Base-by-base conservation (phyloP, 148 eudicot genomes). In the Silene latifolia region DNA sequence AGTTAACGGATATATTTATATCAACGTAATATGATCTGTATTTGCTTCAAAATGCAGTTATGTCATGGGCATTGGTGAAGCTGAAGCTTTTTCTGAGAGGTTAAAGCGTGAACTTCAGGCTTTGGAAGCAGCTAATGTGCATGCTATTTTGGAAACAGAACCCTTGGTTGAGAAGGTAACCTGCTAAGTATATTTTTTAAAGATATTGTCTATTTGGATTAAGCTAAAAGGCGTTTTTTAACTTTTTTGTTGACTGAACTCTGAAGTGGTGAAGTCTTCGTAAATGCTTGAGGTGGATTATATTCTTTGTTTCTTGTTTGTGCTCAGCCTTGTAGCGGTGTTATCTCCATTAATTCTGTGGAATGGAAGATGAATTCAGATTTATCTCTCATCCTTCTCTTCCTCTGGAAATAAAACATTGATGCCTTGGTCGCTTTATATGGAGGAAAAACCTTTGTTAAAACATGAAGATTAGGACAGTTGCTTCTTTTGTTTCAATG, bases 1-100 rank as follows among this genome's bases (percentile, higher is more conserved):
- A 67, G 63, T 17, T 14, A 44, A 44, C n/a, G 19, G 42, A 32
- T 72, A 21, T 58, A 54, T 7, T 72, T 53, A 9, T 20, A 10
- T 17, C 74, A 47, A 66, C 73, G 60, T 47, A 17, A 8, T 60
- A 58, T 67, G 69, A n/a, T 8, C 48, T 20, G 63, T n/a, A 58
- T 21, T 72, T 48, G 63, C n/a, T 66, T 77, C 60, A 51, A 51
- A 77, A 72, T 77, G 81, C 91, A 95, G 98, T 47, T 95, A 92
- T 82, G 98, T 95, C 62, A 89, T 95, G 96, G 98, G 93, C 72
- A 92, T 95, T 77, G 98, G 98, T 39, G 97, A 95, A 88, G 97
- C 98, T 58, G 98, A 92, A 87, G 97, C 96, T 51, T 95, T 95
- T 82, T 95, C 97, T 75, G 97, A 95, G 86, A 86, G 98, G 85